phyloP scores from a whole-genome alignment of 257 asterid genomes.

The Handroanthus guayacan region DNA sequence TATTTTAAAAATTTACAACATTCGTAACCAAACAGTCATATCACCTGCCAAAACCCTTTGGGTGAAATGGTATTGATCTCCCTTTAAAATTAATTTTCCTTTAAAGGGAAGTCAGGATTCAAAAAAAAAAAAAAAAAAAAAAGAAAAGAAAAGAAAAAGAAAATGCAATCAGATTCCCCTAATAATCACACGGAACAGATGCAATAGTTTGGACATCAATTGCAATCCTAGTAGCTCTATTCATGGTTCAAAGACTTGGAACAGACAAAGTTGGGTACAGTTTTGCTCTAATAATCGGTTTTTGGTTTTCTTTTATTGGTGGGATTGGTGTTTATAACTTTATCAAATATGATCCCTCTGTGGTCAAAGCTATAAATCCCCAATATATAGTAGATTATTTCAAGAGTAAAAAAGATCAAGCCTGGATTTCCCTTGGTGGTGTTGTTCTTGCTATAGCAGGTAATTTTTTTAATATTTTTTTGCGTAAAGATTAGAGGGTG shows the following conservation, averaged over 20 bases:
- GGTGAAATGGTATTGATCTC: too few species aligned
- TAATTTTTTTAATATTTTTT: background rate
- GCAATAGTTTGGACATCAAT: slow-evolving; percentile 50
- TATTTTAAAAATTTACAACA: too few species aligned
- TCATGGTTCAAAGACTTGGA: slow-evolving; percentile 62
- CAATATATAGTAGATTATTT: slow-evolving; percentile 54
- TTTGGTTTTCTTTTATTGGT: slow-evolving; percentile 59
- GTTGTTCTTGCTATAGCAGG: slow-evolving; percentile 63
- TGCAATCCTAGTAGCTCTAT: slow-evolving; percentile 49
- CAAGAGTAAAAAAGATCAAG: slow-evolving; percentile 46
- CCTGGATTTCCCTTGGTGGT: slow-evolving; percentile 76
- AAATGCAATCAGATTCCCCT: too few species aligned
- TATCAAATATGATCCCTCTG: slow-evolving; percentile 51
- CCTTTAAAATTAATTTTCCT: too few species aligned
- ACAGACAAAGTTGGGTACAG: slow-evolving; percentile 70
- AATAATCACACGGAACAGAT: too few species aligned
- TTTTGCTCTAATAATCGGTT: slow-evolving; percentile 59
- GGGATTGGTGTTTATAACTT: slow-evolving; percentile 64
- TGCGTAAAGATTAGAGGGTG: too few species aligned
- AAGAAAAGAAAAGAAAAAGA: too few species aligned
- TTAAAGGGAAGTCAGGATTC: too few species aligned
- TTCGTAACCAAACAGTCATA: too few species aligned
- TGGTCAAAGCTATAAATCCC: slow-evolving; percentile 61
- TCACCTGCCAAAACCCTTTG: too few species aligned
- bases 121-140: too few species aligned